Percentiles rank a stretch among this genome's conserved stretches.
phyloP scores from a whole-genome alignment of 2,329 filamentous ascomycete genomes.

The Diaporthe amygdali region DNA sequence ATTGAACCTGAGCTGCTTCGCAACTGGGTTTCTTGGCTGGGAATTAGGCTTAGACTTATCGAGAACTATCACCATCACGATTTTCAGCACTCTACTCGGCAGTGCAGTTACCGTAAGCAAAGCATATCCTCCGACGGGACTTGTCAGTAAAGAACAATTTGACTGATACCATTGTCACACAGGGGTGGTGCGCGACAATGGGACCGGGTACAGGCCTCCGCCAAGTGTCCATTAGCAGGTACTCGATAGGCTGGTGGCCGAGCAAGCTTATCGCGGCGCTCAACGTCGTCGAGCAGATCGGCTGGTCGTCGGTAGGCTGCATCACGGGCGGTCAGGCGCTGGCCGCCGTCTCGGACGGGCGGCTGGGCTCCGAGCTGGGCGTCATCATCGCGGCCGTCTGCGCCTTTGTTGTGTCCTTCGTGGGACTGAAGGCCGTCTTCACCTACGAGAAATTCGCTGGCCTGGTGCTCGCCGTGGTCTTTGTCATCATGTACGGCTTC shows the following conservation, averaged over 20 bases:
- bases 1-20: conserved; percentile 57
- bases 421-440: conserved; percentile 55
- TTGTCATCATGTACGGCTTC: conserved; percentile 55
- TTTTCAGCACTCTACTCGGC: conserved; percentile 52
- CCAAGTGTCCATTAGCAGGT: conserved; percentile 55
- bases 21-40: conserved; percentile 56
- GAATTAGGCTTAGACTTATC: conserved; percentile 51
- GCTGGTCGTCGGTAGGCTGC: conserved; percentile 56
- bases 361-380: conserved; percentile 54
- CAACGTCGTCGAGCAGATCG: conserved; percentile 55
- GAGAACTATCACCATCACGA: conserved; percentile 48
- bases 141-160: too few relatives aligned
- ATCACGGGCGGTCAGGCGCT: conserved; percentile 57
- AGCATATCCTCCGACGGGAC: neutral
- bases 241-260: conserved; percentile 56
- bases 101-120: conserved; percentile 40
- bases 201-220: conserved; percentile 55
- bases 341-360: conserved; percentile 49
- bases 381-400: conserved; percentile 57
- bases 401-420: conserved; percentile 55
- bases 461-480: conserved; percentile 51
- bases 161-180: neutral
- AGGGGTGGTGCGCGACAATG: conserved; percentile 55
- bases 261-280: conserved; percentile 54
- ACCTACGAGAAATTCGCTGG: conserved; percentile 57